Evolutionary conservation across 192 early-diverging fungal species (phyloP), one percentile per base, ranked within the genome.

Genomic region (Podila epigama): DNA sequence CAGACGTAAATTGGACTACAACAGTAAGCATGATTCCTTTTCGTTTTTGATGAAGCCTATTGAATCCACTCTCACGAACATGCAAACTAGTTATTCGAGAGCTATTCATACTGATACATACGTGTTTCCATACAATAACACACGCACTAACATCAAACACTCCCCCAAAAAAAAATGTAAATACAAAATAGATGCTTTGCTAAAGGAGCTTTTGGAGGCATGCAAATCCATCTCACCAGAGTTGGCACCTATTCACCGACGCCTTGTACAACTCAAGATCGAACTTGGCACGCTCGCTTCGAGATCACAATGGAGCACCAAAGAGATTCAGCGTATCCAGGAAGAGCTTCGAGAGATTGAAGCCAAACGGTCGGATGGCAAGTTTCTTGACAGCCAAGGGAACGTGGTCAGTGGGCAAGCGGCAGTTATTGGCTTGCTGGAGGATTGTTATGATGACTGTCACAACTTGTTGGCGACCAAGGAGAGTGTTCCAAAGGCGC

Each of bases 341-440:
- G 79, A 83, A 66, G 87, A 92, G 53, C 81, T 96, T 29, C 89
- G 90, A 22, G 88, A 88, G 40, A 93, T 97, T 63, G 95, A 97
- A 79, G 83, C 88, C 69, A 73, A 62, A 52, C 83, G 94, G 44
- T 87, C 89, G 13, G 92, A 95, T 66, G 95, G 94, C 69, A 92
- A 91, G 68, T 97, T 92, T 75, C 63, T 94, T 35, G 82, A 87
- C 11, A 72, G 70, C 25, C 82, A 91, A 67, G 94, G 94, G 5
- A 68, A 65, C 7, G 85, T 94, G 31, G 85, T 92, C 6, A 70
- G 90, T 27, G 95, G 95, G n/a, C 95, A 97, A 62, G 90, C 93
- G 10, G 87, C 89, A n/a, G 89, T 97, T 29, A 90, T 93, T 25
- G 89, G 88, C 1, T 69, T 97, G 22, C 55, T 97, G 53, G 94